phyloP scores from a whole-genome alignment of 176 grass and related monocot genomes.

The Musa schizocarpa region DNA sequence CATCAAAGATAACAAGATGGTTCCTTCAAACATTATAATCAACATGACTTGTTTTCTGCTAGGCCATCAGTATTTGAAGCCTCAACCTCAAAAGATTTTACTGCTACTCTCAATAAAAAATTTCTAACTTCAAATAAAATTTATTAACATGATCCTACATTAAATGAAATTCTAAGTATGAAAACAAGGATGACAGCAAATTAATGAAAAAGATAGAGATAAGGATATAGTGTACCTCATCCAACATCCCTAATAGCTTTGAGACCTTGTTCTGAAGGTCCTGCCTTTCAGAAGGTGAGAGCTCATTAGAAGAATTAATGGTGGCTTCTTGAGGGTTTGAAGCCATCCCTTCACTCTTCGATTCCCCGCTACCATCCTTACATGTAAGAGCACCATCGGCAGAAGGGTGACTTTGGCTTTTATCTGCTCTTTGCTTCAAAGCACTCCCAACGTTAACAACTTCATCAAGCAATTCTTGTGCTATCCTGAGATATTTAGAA shows the following conservation, averaged over 20 bases:
- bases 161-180: neutral
- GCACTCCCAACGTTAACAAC: constrained; percentile 68
- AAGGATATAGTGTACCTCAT: constrained; percentile 52
- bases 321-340: constrained; percentile 44
- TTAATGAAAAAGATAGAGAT: constrained; percentile 5
- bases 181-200: neutral
- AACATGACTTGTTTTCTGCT: too few species aligned
- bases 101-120: too few species aligned
- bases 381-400: constrained; percentile 28
- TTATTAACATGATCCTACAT: neutral
- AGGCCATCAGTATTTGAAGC: too few species aligned
- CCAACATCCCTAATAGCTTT: constrained; percentile 74
- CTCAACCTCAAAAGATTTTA: too few species aligned
- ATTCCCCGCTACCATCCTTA: constrained; percentile 43
- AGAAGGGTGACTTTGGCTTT: constrained; percentile 25
- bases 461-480: constrained; percentile 88
- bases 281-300: constrained; percentile 71
- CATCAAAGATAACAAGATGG: too few species aligned
- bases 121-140: neutral
- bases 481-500: constrained; percentile 77
- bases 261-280: constrained; percentile 87
- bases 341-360: constrained; percentile 46
- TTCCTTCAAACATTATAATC: too few species aligned
- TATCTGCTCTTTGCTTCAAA: constrained; percentile 56
- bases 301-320: constrained; percentile 38